These are phyloP conservation scores for Corchorus olitorius DNA, from an alignment of 345 rosid species.

Conservation along the genomic window DNA sequence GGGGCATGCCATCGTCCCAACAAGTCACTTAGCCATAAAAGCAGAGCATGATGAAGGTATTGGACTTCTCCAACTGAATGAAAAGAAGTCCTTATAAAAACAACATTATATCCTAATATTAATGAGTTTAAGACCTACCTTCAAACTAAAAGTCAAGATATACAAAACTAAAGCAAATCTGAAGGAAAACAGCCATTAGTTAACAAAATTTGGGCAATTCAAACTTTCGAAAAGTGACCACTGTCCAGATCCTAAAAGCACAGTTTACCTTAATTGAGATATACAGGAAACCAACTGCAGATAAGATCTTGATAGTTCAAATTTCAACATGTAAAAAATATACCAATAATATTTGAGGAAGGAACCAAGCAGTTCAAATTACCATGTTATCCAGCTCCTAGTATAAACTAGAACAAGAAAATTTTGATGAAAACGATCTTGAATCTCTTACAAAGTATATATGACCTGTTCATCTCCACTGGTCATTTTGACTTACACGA, in stretches of 20 bases:
- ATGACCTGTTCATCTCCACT: constrained; percentile 27
- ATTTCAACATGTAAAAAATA: neutral
- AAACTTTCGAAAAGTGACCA: constrained; percentile 12
- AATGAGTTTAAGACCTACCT: constrained; percentile 19
- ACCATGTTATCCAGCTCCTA: constrained; percentile 24
- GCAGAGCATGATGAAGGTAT: neutral
- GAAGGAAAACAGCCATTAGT: constrained; percentile 14
- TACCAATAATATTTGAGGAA: constrained; percentile 16
- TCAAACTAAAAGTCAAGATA: constrained; percentile 20
- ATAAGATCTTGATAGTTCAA: neutral
- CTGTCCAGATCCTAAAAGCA: neutral
- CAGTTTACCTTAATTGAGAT: constrained; percentile 24
- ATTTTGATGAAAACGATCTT: constrained; percentile 16
- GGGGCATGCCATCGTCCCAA: constrained; percentile 26
- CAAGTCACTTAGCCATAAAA: constrained; percentile 26
- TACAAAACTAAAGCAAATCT: neutral
- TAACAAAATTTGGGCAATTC: constrained; percentile 14
- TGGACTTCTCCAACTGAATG: constrained; percentile 1
- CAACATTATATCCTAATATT: neutral
- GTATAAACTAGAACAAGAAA: constrained; percentile 22
- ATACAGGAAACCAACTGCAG: constrained; percentile 17
- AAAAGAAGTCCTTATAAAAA: neutral
- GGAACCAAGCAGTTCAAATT: constrained; percentile 9
- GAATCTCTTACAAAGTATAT: constrained; percentile 17
- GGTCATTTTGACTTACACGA: constrained; percentile 14